Evolutionary conservation across 768 basidiomycete species (phyloP).

Genomic region (Kwoniella dendrophila): DNA sequence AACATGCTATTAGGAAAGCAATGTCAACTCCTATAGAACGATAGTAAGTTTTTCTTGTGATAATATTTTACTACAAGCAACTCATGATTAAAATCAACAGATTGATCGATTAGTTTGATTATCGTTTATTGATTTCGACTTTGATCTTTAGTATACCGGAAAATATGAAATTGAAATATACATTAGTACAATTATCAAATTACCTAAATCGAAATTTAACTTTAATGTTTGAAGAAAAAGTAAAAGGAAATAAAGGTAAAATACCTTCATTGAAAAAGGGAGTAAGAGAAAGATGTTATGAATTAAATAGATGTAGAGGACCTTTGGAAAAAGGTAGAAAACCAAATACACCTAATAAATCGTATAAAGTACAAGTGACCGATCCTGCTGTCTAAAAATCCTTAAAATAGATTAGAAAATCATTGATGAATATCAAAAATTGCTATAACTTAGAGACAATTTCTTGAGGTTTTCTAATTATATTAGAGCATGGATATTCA

Average conservation of each 20-base stretch:
- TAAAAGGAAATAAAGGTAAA: conserved; percentile 27
- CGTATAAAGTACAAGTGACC: too few relatives aligned
- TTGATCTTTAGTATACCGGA: conserved; percentile 40
- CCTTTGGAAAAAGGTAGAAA: conserved; percentile 20
- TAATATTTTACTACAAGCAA: not conserved
- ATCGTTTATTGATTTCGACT: not conserved
- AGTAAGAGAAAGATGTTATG: conserved; percentile 38
- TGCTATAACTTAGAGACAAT: too few relatives aligned
- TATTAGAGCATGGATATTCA: too few relatives aligned
- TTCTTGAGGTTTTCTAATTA: too few relatives aligned
- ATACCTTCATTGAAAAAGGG: conserved; percentile 30
- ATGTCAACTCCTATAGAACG: conserved; percentile 43
- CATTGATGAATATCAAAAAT: too few relatives aligned
- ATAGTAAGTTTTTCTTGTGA: conserved; percentile 37
- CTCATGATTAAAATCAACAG: not conserved
- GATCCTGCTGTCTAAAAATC: too few relatives aligned
- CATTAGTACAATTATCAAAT: conserved; percentile 18
- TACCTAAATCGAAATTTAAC: conserved; percentile 41
- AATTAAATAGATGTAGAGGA: conserved; percentile 34
- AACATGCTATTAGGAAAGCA: conserved; percentile 39
- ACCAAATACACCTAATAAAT: conserved; percentile 20
- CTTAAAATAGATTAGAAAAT: too few relatives aligned
- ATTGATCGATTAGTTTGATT: not conserved
- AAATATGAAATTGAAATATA: conserved; percentile 44
- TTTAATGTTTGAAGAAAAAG: conserved; percentile 26